A percentile compares a stretch with the other conserved stretches of the same genome.
Evolutionary conservation across 306 rosid genomes (phyloP).

Genomic region (Benincasa hispida): DNA sequence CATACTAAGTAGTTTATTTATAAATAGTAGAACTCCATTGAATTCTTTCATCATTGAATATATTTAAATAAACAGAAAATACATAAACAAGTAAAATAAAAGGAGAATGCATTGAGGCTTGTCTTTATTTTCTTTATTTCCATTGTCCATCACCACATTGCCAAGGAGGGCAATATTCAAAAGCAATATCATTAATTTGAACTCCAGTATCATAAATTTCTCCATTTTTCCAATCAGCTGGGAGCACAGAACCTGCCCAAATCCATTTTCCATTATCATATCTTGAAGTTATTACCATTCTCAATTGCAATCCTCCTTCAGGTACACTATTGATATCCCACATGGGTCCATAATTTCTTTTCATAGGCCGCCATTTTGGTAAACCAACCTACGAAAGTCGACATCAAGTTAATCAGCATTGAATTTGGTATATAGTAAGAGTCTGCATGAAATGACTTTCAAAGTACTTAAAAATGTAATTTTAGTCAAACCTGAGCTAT

Average conservation of each 20-base stretch:
- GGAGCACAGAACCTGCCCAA: conserved; percentile 68
- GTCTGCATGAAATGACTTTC: too few species aligned
- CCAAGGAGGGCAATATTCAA: conserved; percentile 39
- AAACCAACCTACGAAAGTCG: too few species aligned
- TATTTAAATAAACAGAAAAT: too few species aligned
- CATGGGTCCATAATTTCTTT: conserved; percentile 53
- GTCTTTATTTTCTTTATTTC: neutral
- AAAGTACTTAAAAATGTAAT: too few species aligned
- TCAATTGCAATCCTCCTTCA: conserved; percentile 48
- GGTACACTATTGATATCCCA: conserved; percentile 81
- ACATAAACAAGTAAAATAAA: too few species aligned
- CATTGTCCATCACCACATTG: neutral
- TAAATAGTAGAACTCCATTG: neutral
- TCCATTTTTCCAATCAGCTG: conserved; percentile 51
- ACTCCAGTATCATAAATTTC: conserved; percentile 40
- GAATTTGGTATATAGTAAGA: too few species aligned
- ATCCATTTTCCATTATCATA: conserved; percentile 58
- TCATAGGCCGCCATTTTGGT: conserved; percentile 54
- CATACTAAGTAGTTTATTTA: too few species aligned
- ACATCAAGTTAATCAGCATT: too few species aligned
- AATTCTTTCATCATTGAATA: neutral
- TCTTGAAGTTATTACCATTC: conserved; percentile 59
- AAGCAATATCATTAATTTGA: conserved; percentile 59
- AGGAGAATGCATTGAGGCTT: too few species aligned
- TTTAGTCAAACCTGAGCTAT: conserved; percentile 57